Conservation (phyloP, 108 stramenopile species). For the Seminavis robusta region DNA sequence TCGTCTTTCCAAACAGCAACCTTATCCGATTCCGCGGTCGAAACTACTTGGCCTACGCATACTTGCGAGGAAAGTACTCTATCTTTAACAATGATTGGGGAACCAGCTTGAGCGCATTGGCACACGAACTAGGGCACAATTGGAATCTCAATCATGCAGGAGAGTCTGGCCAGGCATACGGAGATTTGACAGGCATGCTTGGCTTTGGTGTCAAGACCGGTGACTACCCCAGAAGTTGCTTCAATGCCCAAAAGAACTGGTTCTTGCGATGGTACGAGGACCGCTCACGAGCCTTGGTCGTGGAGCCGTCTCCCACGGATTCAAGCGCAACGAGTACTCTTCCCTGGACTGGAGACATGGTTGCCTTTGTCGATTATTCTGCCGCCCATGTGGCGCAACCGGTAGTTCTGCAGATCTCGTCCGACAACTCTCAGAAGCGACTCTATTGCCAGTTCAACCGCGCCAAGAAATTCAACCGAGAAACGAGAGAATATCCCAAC, state of each 20-base stretch:
- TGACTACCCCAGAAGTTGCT: not conserved
- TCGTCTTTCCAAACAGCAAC: not conserved
- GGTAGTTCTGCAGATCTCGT: not conserved
- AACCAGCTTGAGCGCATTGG: not conserved
- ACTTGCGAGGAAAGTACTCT: not conserved
- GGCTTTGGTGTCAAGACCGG: not conserved
- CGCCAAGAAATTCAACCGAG: not conserved
- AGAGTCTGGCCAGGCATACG: not conserved
- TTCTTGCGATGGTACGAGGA: not conserved
- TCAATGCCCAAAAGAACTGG: slow-evolving; percentile 6
- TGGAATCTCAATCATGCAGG: not conserved
- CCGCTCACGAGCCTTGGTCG: not conserved
- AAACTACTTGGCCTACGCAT: slow-evolving; percentile 2
- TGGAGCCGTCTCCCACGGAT: too few relatives aligned
- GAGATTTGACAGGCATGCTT: not conserved
- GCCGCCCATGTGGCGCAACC: not conserved
- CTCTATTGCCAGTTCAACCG: not conserved
- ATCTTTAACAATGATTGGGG: not conserved
- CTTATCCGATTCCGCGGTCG: not conserved
- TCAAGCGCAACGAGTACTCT: too few relatives aligned
- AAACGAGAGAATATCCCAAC: not conserved
- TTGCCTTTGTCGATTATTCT: not conserved
- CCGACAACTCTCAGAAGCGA: not conserved
- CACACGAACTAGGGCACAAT: slow-evolving; percentile 8
- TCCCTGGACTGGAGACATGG: slow-evolving; percentile 1